Evolutionary conservation across 2,329 filamentous ascomycete genomes (phyloP).

Genomic region (Orbilia oligospora): DNA sequence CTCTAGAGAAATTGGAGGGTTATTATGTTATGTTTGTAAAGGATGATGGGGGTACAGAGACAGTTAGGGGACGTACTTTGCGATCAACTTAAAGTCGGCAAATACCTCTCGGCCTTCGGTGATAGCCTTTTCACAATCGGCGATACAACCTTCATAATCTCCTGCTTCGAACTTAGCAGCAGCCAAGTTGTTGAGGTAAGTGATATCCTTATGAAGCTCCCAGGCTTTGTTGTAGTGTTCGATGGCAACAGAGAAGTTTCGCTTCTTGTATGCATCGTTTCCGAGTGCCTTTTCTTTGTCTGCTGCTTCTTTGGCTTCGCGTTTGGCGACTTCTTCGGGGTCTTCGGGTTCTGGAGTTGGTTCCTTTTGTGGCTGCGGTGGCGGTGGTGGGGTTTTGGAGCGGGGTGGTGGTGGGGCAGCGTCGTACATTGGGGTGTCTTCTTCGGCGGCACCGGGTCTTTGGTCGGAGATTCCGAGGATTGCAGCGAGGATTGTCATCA

Average conservation of each 20-base stretch:
- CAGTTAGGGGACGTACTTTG: slow-evolving; percentile 76
- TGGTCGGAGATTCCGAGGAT: slow-evolving; percentile 94
- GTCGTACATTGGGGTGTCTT: slow-evolving; percentile 65
- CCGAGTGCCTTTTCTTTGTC: slow-evolving; percentile 95
- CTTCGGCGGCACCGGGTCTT: slow-evolving; percentile 68
- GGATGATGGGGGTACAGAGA: neutral
- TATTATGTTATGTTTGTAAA: slow-evolving; percentile 64
- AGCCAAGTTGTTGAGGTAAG: slow-evolving; percentile 95
- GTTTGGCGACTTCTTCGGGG: slow-evolving; percentile 85
- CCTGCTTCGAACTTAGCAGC: slow-evolving; percentile 97
- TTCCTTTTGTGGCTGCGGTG: slow-evolving; percentile 75
- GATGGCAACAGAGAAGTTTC: slow-evolving; percentile 94
- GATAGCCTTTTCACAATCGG: slow-evolving; percentile 87
- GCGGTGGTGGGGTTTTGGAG: slow-evolving; percentile 74
- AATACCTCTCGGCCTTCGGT: slow-evolving; percentile 90
- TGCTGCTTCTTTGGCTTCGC: slow-evolving; percentile 90
- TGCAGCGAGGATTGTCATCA: slow-evolving; percentile 94
- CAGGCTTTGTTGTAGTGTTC: slow-evolving; percentile 95
- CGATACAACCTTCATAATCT: slow-evolving; percentile 88
- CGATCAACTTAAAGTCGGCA: slow-evolving; percentile 97
- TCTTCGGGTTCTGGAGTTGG: slow-evolving; percentile 79
- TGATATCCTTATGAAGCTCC: slow-evolving; percentile 95
- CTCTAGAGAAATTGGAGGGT: slow-evolving; percentile 64
- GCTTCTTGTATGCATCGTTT: slow-evolving; percentile 98
- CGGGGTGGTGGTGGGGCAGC: slow-evolving; percentile 67